Evolutionary conservation across 2,329 filamentous ascomycete genomes (phyloP), one percentile per base, ranked within the genome.

Genomic region (Cercospora nicotianae): DNA sequence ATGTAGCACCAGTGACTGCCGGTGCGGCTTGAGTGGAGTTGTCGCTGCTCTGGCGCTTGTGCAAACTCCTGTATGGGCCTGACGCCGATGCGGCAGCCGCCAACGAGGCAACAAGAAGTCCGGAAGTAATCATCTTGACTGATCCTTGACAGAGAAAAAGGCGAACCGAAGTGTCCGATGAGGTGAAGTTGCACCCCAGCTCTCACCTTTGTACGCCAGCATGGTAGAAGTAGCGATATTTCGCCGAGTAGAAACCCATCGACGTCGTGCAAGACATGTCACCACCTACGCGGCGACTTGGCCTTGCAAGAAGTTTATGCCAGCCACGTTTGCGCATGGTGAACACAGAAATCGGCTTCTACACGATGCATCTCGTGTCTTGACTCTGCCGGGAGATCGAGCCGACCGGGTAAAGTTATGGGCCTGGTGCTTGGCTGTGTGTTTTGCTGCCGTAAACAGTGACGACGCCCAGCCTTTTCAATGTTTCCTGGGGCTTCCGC

Each of bases 1-100:
- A 72, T 13, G 66, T 70, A 2, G 71, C 69, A 16, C 55, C 62
- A 5, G 59, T 42, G 1, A 65, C 68, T 18, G 60, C 42, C 20
- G 63, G 67, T 30, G 31, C 45, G n/a, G 55, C 48, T 16, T 53
- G 33, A 42, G 62, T n/a, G n/a, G 63, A 62, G 42, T 33, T 33
- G 36, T 51, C 42, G 45, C 48, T 51, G 60, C 36, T 64, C 4
- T 45, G 62, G 3, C 60, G 60, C 60, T 57, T 55, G 42, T 36
- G 42, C 48, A 63, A 26, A 9, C 10, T 30, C 9, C 62, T 59
- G 51, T 59, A 36, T 5, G 33, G 36, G 18, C 51, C 31, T 28
- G 62, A 64, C 13, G 62, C 62, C 16, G 51, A 64, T 30, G 62
- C 53, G 13, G 28, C 16, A n/a, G 33, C 53, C 13, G 53, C 62